A percentile compares a stretch with the other conserved stretches of the same genome.
These are phyloP conservation scores for Yarrowia sp. DNA, from an alignment of 805 yeast genomes.

Conservation along the genomic window DNA sequence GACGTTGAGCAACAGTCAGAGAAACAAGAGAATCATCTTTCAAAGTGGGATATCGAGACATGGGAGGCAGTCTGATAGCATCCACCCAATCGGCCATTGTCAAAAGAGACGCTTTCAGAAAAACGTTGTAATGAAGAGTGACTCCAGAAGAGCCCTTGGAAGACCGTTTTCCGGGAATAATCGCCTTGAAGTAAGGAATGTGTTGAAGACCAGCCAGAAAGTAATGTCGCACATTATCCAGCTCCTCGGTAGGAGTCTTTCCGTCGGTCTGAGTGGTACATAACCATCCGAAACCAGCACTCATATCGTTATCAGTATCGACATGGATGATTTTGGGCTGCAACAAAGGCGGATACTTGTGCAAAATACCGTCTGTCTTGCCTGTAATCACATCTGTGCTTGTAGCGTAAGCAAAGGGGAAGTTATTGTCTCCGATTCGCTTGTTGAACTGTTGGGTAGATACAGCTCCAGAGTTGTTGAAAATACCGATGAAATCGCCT, in stretches of 20 bases:
- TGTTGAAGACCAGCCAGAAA: constrained; percentile 19
- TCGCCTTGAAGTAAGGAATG: background rate
- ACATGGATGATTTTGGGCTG: constrained; percentile 25
- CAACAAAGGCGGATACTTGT: background rate
- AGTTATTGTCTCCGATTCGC: constrained; percentile 22
- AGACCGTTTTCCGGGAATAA: background rate
- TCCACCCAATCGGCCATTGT: constrained; percentile 10
- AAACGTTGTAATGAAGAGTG: constrained; percentile 4
- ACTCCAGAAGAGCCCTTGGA: constrained; percentile 3
- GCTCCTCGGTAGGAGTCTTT: background rate
- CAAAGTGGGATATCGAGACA: constrained; percentile 14
- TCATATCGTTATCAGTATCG: constrained; percentile 23
- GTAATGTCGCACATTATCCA: constrained; percentile 16
- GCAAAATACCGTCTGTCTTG: background rate
- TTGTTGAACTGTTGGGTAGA: constrained; percentile 23
- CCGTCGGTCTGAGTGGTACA: constrained; percentile 17
- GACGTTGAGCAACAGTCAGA: background rate
- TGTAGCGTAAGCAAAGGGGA: constrained; percentile 14
- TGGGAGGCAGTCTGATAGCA: background rate
- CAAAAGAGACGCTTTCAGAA: constrained; percentile 6
- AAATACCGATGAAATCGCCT: background rate
- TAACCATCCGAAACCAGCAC: constrained; percentile 16
- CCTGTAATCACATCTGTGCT: background rate
- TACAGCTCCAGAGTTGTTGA: constrained; percentile 10
- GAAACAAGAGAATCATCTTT: background rate